Base-by-base conservation (phyloP, 1,284 basidiomycete species). In the Clitocybe nebularis region DNA sequence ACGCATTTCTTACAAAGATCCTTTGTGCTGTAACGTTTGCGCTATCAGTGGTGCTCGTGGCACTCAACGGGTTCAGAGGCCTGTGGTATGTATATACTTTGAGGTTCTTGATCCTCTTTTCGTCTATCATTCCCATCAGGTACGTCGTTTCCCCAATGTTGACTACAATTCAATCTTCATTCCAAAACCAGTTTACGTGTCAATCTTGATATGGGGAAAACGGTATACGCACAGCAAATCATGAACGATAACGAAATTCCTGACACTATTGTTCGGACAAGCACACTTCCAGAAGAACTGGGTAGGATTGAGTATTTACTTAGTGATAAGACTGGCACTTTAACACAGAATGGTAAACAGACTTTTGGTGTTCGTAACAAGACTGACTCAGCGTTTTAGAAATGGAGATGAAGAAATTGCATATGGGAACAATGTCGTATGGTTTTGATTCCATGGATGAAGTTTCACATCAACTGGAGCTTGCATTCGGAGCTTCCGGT, bases 201-300 rank as follows among this genome's bases (percentile, higher is more conserved):
- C 47, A 99, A 99, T 57, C 75, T 99, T 38, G 96, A 99, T 63
- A 98, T 99, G 94, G 96, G 95, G 47, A 99, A 99, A 70, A 98
- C 94, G 0, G 90, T 98, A 30, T 99, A 99, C 57, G 92, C 93
- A 0, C 83, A 89, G 35, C 90, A 95, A 55, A 99, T 99, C 47
- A 93, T 94, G 84, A 83, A 79, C 46, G 96, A 99, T 64, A 59
- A 58, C 30, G 93, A 98, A 64, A 99, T 99, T 51, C 91, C 92
- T 1, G 81, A 84, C 36, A 98, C 96, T 1, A 95, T 99, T 48
- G 96, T 99, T 2, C 77, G 96, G 20, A 99, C 96, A 2, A 93
- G 89, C 55, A 99, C 96, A 0, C 72, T 99, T 3, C 96, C 96
- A 0, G 96, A 99, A 60, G 96, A 99, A 61, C 75, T 99, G 4